These are phyloP conservation scores for Prunella vulgaris DNA, from an alignment of 257 asterid species.

Conservation along the genomic window DNA sequence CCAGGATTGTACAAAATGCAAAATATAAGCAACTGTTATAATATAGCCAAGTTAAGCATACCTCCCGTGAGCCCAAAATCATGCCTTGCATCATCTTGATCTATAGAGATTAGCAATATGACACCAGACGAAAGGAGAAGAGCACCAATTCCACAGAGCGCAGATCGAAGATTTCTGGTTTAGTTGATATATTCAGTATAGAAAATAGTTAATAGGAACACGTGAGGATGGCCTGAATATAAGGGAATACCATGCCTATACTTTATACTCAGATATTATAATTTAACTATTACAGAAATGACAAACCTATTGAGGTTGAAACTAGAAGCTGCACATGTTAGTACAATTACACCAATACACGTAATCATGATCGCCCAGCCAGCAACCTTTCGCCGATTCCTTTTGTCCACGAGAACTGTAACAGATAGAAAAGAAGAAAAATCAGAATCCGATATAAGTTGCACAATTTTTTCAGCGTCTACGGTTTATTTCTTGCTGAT, in stretches of 20 bases:
- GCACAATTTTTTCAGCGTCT: not conserved
- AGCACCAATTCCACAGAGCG: conserved; percentile 61
- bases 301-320: conserved; percentile 53
- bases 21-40: not conserved
- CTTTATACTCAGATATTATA: not conserved
- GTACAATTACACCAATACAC: conserved; percentile 61
- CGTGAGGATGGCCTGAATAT: not conserved
- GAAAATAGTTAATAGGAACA: not conserved
- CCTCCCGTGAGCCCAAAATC: conserved; percentile 88
- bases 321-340: conserved; percentile 72
- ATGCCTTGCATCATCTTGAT: conserved; percentile 91
- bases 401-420: conserved; percentile 48
- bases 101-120: conserved; percentile 49
- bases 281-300: not conserved
- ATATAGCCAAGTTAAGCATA: conserved; percentile 16
- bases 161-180: conserved; percentile 55
- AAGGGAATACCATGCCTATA: not conserved
- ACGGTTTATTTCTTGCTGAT: not conserved
- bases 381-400: conserved; percentile 65
- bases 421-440: not conserved
- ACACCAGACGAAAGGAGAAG: conserved; percentile 58
- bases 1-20: not conserved
- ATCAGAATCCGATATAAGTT: not conserved
- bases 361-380: conserved; percentile 78
- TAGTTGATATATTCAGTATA: conserved; percentile 15